Evolutionary conservation across 345 rosid species (phyloP).

Genomic region (Citrus australasica): DNA sequence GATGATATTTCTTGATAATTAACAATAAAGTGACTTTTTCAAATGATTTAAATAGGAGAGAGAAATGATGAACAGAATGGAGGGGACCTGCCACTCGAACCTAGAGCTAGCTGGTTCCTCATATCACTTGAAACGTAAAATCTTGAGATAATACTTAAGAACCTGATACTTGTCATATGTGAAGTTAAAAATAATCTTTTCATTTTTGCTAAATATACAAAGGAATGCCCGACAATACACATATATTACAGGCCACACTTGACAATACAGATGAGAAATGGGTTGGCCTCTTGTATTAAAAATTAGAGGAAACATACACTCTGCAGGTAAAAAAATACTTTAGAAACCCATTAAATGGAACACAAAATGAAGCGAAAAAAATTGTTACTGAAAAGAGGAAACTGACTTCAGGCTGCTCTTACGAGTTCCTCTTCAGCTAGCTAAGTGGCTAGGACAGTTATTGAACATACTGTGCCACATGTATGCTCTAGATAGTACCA

Average conservation of each 20-base stretch:
- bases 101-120: too few species aligned
- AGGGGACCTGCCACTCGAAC: too few species aligned
- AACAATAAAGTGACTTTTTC: not conserved
- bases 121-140: too few species aligned
- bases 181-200: not conserved
- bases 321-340: not conserved
- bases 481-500: conserved; percentile 82
- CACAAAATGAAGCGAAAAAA: not conserved
- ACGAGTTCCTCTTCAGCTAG: conserved; percentile 27
- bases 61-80: too few species aligned
- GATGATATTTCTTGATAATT: not conserved
- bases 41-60: too few species aligned
- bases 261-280: conserved; percentile 1
- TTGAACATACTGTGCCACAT: conserved; percentile 98
- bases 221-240: conserved; percentile 20
- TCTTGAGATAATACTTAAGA: not conserved
- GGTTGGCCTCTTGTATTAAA: conserved; percentile 2
- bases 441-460: conserved; percentile 67
- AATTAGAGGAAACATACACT: conserved; percentile 6
- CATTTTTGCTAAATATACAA: conserved; percentile 19
- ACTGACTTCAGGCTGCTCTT: not conserved
- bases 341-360: not conserved
- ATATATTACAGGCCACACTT: conserved; percentile 17
- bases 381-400: not conserved
- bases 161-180: not conserved